These are phyloP conservation scores for Aristolochia californica DNA, from an alignment of 164 flowering plant genomes.

Conservation along the genomic window DNA sequence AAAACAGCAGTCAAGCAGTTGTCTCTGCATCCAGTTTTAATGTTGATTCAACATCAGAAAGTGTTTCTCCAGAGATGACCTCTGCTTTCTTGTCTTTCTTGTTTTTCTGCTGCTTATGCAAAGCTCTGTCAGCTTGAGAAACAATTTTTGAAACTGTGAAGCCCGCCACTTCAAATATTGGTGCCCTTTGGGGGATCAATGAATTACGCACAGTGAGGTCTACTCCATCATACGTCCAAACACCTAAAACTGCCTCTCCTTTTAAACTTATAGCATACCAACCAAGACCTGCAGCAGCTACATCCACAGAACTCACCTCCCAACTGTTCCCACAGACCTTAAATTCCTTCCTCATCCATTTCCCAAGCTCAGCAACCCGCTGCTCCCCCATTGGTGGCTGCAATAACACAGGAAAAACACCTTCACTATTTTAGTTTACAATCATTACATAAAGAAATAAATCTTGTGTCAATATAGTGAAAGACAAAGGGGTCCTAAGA, in stretches of 20 bases:
- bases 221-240: constrained; percentile 89
- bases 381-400: constrained; percentile 84
- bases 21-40: background rate
- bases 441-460: background rate
- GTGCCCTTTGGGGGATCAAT: constrained; percentile 52
- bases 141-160: constrained; percentile 82
- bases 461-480: too few relatives aligned
- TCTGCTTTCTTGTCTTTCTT: constrained; percentile 30
- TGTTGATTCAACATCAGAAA: background rate
- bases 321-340: constrained; percentile 54
- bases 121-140: constrained; percentile 62
- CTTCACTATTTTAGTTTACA: too few relatives aligned
- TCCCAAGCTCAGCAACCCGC: constrained; percentile 71
- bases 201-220: constrained; percentile 56
- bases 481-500: background rate
- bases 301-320: constrained; percentile 74
- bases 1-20: background rate
- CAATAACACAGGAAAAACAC: constrained; percentile 11
- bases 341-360: constrained; percentile 63
- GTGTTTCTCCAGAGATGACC: constrained; percentile 10
- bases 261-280: constrained; percentile 91
- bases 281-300: constrained; percentile 87
- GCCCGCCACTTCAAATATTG: constrained; percentile 61
- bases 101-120: constrained; percentile 27
- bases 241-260: constrained; percentile 73